Conservation (phyloP, 2,329 filamentous ascomycete species). For the Diaporthe sp. region DNA sequence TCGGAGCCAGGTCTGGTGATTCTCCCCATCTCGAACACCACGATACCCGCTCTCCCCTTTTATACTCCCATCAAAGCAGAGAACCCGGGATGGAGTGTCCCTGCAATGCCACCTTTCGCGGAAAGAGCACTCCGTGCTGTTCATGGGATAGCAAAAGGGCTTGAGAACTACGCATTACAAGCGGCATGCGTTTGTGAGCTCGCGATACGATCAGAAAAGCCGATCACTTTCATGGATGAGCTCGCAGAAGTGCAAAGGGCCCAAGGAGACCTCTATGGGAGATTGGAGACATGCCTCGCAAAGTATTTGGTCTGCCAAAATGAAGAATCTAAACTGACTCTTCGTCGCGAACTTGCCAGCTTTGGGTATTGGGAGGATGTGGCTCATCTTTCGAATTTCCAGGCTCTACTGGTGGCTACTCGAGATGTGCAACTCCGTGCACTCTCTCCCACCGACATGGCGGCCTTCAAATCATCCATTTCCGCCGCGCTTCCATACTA, state of each 20-base stretch:
- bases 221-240: background rate
- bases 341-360: background rate
- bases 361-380: background rate
- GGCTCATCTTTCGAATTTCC: background rate
- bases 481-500: background rate
- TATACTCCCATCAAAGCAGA: slow-evolving; percentile 3
- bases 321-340: background rate
- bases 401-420: background rate
- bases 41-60: background rate
- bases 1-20: background rate
- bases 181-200: background rate
- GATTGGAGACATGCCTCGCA: background rate
- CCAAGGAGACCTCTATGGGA: background rate
- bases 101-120: background rate
- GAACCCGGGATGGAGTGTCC: background rate
- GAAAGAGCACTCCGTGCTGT: background rate
- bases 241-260: background rate
- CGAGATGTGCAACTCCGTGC: slow-evolving; percentile 6
- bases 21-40: background rate
- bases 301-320: background rate
- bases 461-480: background rate
- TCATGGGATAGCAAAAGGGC: background rate
- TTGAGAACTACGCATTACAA: slow-evolving; percentile 1
- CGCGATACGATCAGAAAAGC: background rate
- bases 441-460: background rate